phyloP scores from a whole-genome alignment of 139 green algal genomes.

The Nannochloris sp. region DNA sequence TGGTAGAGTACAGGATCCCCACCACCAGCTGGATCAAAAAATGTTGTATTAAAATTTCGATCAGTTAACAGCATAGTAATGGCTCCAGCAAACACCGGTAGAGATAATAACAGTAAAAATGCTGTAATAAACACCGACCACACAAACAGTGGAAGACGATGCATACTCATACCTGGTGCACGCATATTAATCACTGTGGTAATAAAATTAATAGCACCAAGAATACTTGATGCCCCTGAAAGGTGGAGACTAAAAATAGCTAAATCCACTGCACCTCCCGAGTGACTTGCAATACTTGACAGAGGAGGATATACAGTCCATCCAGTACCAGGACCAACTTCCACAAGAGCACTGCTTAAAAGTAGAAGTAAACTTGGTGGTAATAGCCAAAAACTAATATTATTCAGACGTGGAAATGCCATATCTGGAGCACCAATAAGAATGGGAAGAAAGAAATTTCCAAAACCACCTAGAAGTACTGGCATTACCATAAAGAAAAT shows the following conservation, averaged over 20 bases:
- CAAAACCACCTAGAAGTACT: slow-evolving; percentile 12
- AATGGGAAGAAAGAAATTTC: slow-evolving; percentile 20
- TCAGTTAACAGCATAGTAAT: slow-evolving; percentile 61
- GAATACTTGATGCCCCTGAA: slow-evolving; percentile 44
- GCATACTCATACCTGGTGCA: slow-evolving; percentile 51
- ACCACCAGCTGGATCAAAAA: slow-evolving; percentile 46
- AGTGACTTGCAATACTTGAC: slow-evolving; percentile 45
- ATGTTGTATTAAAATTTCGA: slow-evolving; percentile 56
- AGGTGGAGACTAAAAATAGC: slow-evolving; percentile 63
- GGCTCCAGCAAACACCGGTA: slow-evolving; percentile 49
- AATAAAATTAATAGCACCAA: slow-evolving; percentile 53
- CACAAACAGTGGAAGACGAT: slow-evolving; percentile 49
- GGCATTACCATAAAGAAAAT: slow-evolving; percentile 22
- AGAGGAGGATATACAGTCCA: slow-evolving; percentile 46
- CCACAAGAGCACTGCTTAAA: slow-evolving; percentile 40
- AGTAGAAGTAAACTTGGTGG: slow-evolving; percentile 35
- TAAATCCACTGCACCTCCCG: slow-evolving; percentile 46
- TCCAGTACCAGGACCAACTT: slow-evolving; percentile 41
- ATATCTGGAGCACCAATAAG: slow-evolving; percentile 40
- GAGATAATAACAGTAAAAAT: slow-evolving; percentile 33
- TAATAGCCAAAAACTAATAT: slow-evolving; percentile 36
- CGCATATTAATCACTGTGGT: slow-evolving; percentile 55
- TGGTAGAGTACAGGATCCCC: slow-evolving; percentile 46
- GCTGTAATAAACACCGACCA: slow-evolving; percentile 48
- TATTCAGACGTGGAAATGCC: slow-evolving; percentile 50